These are phyloP conservation scores for Cladophialophora psammophila DNA, from an alignment of 2,329 filamentous ascomycete genomes.

Conservation along the genomic window DNA sequence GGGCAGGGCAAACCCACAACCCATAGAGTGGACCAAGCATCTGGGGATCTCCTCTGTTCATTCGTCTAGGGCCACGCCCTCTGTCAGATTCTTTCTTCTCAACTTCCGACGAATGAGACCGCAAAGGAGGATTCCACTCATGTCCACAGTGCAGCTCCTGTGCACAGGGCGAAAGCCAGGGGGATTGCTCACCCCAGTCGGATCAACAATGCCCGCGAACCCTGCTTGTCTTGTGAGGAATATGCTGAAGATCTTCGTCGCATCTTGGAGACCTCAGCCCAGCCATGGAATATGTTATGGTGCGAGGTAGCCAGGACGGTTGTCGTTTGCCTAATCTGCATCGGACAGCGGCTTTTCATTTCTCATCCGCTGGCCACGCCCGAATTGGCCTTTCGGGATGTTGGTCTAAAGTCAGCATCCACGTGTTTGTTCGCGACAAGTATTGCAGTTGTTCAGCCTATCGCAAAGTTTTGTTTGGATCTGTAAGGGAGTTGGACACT, in stretches of 20 bases:
- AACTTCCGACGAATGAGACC: neutral
- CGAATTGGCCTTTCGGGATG: neutral
- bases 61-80: neutral
- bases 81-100: neutral
- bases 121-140: neutral
- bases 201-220: neutral
- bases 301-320: neutral
- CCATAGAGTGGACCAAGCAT: neutral
- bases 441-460: neutral
- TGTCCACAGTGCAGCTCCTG: neutral
- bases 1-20: constrained; percentile 26
- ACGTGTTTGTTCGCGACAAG: neutral
- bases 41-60: no score
- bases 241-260: neutral
- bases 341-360: neutral
- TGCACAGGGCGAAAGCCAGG: no score
- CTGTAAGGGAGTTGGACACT: neutral
- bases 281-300: neutral
- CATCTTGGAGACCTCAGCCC: neutral
- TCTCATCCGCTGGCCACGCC: neutral
- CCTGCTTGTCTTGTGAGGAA: neutral
- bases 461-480: neutral
- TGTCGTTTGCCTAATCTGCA: constrained; percentile 1
- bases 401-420: neutral
- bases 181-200: no score